Base-by-base conservation (phyloP, 306 rosid species). In the Aeschynomene evenia region DNA sequence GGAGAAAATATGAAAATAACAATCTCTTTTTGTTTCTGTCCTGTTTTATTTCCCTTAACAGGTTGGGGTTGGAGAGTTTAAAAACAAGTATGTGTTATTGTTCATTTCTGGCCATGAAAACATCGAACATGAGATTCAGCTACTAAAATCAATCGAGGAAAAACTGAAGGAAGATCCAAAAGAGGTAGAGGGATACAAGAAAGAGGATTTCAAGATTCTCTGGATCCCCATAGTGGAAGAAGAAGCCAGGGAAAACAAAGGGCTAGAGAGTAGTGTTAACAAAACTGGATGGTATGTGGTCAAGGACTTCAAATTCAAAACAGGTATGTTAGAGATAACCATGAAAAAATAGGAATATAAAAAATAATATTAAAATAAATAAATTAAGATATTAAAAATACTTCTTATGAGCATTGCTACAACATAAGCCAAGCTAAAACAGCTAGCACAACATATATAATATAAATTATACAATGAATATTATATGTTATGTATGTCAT, bases 201-300 rank as follows among this genome's bases (percentile, higher is more conserved):
- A 77, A 48, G 69, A 71, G 12, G 64, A 78, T 55, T 78, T 64
- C 58, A 65, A 39, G 73, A 71, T 78, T 19, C 18, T 78, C 37
- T 78, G 82, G 82, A 59, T 72, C 52, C 82, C 77, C 3, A 46
- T 71, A 14, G 73, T 77, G 29, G 15, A 66, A 1, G 39, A 52
- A n/a, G n/a, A n/a, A n/a, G n/a, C 4, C 37, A 63, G 55, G 48
- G 39, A 46, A 18, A 56, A 5, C 43, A 36, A 34, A 6, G 51
- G 10, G 33, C 37, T 64, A 4, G 57, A 52, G 0, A 50, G 55
- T 5, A 50, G 55, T 5, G 13, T 43, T 6, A 23, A 28, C 3
- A 33, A 55, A 29, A 31, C 13, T 7, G 59, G 28, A 6, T 75
- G 79, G 79, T 66, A 66, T 8, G 74, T 75, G 43, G 69, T 75